These are phyloP conservation scores for Dothidotthia symphoricarpi DNA, from an alignment of 2,329 filamentous ascomycete species.

Conservation along the genomic window DNA sequence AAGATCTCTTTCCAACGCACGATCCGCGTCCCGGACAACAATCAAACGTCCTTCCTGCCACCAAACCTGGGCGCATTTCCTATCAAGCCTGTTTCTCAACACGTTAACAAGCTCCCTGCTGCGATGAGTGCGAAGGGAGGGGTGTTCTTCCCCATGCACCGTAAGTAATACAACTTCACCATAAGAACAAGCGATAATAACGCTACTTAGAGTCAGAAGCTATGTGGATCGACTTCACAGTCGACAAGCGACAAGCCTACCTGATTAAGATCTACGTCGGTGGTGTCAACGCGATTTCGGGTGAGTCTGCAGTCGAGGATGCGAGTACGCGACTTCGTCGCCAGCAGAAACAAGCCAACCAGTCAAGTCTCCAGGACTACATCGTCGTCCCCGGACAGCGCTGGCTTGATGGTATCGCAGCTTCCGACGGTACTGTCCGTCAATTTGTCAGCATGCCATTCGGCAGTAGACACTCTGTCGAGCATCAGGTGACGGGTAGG, in stretches of 20 bases:
- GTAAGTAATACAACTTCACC: too few relatives aligned
- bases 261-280: conserved; percentile 45
- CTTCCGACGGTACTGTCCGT: conserved; percentile 38
- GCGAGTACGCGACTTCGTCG: conserved; percentile 5
- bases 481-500: conserved; percentile 47
- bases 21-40: conserved; percentile 17
- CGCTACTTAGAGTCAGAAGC: conserved; percentile 46
- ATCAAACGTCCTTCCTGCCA: conserved; percentile 31
- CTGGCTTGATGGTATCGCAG: conserved; percentile 48
- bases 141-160: conserved; percentile 50
- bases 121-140: conserved; percentile 45
- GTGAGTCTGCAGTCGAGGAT: conserved; percentile 30
- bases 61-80: conserved; percentile 15
- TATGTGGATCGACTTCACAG: conserved; percentile 45
- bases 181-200: too few relatives aligned
- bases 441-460: conserved; percentile 53
- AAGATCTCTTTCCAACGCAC: conserved; percentile 16
- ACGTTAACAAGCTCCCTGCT: conserved; percentile 33
- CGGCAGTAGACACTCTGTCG: conserved; percentile 46
- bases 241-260: conserved; percentile 18
- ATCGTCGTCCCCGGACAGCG: conserved; percentile 42
- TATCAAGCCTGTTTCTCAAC: conserved; percentile 12
- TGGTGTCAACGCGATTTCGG: conserved; percentile 45
- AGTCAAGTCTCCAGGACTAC: conserved; percentile 43
- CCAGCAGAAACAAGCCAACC: neutral